A percentile compares a stretch with the other conserved stretches of the same genome.
Conservation (phyloP, 164 flowering plant genomes). For the Aristolochia contorta region DNA sequence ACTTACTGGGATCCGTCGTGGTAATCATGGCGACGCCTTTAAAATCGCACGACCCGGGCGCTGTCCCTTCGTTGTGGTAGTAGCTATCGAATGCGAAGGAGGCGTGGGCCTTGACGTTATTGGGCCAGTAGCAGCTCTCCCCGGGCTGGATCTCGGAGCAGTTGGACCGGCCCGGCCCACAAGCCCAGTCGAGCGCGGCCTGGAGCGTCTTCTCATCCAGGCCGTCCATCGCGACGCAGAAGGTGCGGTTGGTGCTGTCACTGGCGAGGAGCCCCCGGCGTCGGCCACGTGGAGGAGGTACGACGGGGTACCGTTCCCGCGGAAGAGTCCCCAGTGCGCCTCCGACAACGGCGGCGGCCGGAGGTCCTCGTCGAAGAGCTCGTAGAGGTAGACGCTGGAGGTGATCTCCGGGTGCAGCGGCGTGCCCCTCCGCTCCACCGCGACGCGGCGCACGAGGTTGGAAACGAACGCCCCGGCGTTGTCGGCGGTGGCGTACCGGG, state of each 20-base stretch:
- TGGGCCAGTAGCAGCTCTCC: constrained; percentile 75
- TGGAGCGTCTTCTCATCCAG: constrained; percentile 65
- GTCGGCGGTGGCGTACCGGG: constrained; percentile 75
- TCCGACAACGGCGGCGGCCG: constrained; percentile 68
- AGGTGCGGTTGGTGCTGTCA: constrained; percentile 85
- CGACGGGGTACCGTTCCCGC: constrained; percentile 66
- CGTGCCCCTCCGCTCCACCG: constrained; percentile 52
- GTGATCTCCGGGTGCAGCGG: constrained; percentile 84
- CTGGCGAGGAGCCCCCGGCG: constrained; percentile 80
- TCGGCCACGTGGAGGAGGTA: constrained; percentile 78
- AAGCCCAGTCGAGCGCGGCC: constrained; percentile 96
- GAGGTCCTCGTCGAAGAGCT: constrained; percentile 86
- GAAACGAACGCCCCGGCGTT: constrained; percentile 88
- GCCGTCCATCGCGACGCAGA: constrained; percentile 67
- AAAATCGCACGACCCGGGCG: constrained; percentile 79
- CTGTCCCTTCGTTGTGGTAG: constrained; percentile 70
- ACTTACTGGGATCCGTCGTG: constrained; percentile 95
- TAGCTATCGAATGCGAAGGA: constrained; percentile 93
- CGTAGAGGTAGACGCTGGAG: constrained; percentile 77
- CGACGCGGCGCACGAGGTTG: constrained; percentile 71
- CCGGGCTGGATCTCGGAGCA: constrained; percentile 96
- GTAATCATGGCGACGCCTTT: constrained; percentile 91
- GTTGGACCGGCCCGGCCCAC: constrained; percentile 93
- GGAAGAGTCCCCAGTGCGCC: constrained; percentile 87
- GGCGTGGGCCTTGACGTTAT: constrained; percentile 74